Base-by-base conservation (phyloP, 2,329 filamentous ascomycete genomes). In the Juglanconis oblonga region DNA sequence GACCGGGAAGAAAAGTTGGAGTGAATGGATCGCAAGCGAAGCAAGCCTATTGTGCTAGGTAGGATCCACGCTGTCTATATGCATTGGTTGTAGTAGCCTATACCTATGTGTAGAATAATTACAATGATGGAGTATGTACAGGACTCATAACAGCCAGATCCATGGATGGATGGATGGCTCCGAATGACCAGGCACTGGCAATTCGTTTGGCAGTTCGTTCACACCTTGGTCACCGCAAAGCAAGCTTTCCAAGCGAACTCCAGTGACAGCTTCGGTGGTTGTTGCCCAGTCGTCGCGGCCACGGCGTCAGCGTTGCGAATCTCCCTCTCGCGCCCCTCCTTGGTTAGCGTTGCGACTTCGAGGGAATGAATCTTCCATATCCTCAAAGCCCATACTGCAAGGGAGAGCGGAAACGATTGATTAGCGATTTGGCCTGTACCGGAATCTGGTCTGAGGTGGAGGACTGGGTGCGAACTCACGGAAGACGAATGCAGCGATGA, bases 401-500 rank as follows among this genome's bases (percentile, higher is more conserved):
- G 8, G 29, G 2, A 24, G 17, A 24, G 17, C 17, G 17, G 5
- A 24, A 14, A n/a, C 10, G 50, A 62, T 52, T 62, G 48, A 40
- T 40, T 57, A 59, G 55, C 17, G 32, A 36, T 55, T 5, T 32
- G 13, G 29, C 14, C 14, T 17, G 8, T 3, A 40, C 4, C 51
- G 24, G 7, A 42, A 24, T 24, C 17, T 24, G 13, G 51, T 9
- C 31, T 5, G 11, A 13, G 14, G 14, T 53, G 51, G 51, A 38
- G 35, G n/a, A 29, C 17, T 24, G 17, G 17, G 17, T 24, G 10
- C 5, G 4, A 32, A 67, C 73, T 58, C 68, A 76, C 75, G 66
- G 10, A 77, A 84, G 8, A 79, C 17, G 14, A 81, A 81, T 13
- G 81, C 83, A 2, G 74, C 79, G 29, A 88, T 69, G 65, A 83